phyloP scores from a whole-genome alignment of 805 yeast genomes.

The Candida vaughaniae region DNA sequence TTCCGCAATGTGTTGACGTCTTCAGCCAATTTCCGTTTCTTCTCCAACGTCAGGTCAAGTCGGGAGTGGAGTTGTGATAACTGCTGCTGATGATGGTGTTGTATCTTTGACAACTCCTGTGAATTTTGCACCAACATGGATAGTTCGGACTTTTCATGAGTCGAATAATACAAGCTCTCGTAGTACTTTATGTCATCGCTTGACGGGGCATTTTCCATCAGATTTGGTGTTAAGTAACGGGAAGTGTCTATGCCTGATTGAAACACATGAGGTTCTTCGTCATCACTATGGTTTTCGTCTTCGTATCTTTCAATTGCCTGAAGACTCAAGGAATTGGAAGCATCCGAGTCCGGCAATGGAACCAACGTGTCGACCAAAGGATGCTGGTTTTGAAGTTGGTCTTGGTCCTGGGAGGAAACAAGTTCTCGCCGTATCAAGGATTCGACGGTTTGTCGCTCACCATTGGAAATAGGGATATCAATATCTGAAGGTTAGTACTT shows the following conservation, averaged over 20 bases:
- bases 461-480: constrained; percentile 34
- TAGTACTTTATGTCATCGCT: constrained; percentile 6
- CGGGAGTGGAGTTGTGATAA: constrained; percentile 24
- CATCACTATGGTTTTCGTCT: constrained; percentile 22
- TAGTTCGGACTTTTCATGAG: constrained; percentile 41
- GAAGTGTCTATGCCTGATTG: constrained; percentile 32
- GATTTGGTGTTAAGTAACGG: constrained; percentile 20
- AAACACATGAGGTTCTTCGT: constrained; percentile 11
- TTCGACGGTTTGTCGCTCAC: constrained; percentile 36
- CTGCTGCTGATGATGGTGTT: constrained; percentile 29
- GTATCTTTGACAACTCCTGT: constrained; percentile 36
- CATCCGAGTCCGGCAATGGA: constrained; percentile 13
- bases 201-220: background rate
- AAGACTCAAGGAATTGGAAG: constrained; percentile 8
- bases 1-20: constrained; percentile 44
- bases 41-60: constrained; percentile 20
- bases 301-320: constrained; percentile 27
- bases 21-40: constrained; percentile 43
- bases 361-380: constrained; percentile 21
- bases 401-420: no score
- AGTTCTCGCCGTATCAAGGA: constrained; percentile 22
- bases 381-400: constrained; percentile 14
- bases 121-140: constrained; percentile 30
- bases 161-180: constrained; percentile 40
- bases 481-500: constrained; percentile 17